Base-by-base conservation (phyloP, 164 flowering plant species). In the Stephania yunnanensis region DNA sequence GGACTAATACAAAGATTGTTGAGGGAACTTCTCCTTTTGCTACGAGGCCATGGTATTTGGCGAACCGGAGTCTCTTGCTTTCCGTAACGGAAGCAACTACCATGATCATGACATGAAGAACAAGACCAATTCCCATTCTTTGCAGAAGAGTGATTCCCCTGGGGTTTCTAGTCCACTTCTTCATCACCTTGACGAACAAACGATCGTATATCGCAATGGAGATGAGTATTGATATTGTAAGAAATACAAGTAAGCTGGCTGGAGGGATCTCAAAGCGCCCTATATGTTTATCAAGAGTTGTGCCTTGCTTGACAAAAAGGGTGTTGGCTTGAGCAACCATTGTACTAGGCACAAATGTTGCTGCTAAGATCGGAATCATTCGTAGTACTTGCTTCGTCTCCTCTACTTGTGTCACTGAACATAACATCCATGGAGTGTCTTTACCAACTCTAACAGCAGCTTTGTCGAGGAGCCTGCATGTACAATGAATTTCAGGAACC, bases 221-320 rank as follows among this genome's bases (percentile, higher is more conserved):
- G n/a, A 80, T 22, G 0, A 90, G 85, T 89, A 90, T 86, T 30
- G 85, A 87, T 2, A 87, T 13, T 8, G 91, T 87, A 0, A 87
- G 69, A 4, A 90, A 72, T 1, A 81, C 77, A 29, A 42, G 72
- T 1, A 90, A 72, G 20, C 91, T 81, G 30, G 92, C 92, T 1
- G 89, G 82, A 2, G 92, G 92, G 71, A 90, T 85, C 5, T 70
- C 44, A 52, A 90, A 86, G 11, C 66, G 42, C 10, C 81, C 82
- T 10, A 90, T 79, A 13, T 61, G 25, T 69, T 87, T 69, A 74
- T 87, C 66, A 42, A 89, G 9, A 6, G 82, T 81, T 13, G 76
- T 79, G 1, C 85, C 85, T 75, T 89, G 91, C 77, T 88, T 89
- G 83, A 89, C 80, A 82, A 89, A 89, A 80, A 89, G 88, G 53